A percentile compares a stretch with the other conserved stretches of the same genome.
Evolutionary conservation across 2,329 filamentous ascomycete genomes (phyloP).

Genomic region (Reticulascus tulasneorum): DNA sequence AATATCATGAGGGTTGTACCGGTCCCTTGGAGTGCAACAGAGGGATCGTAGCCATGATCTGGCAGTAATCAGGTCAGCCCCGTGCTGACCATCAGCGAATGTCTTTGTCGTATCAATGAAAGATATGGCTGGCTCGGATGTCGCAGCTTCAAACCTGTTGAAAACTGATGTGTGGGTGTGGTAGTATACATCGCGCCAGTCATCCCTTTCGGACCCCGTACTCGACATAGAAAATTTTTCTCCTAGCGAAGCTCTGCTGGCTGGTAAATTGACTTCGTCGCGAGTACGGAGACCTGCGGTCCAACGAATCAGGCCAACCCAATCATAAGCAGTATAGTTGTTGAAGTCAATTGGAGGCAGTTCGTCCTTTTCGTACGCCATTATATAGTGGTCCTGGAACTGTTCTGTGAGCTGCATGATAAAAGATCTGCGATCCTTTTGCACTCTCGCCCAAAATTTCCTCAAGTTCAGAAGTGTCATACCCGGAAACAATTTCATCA

Average conservation of each 20-base stretch:
- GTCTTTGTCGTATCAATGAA: conserved; percentile 19
- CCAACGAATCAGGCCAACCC: conserved; percentile 65
- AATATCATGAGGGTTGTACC: conserved; percentile 45
- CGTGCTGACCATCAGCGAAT: too few species aligned
- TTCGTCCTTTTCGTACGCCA: conserved; percentile 60
- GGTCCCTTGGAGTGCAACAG: conserved; percentile 47
- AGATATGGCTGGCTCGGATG: conserved; percentile 42
- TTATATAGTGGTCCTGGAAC: conserved; percentile 63
- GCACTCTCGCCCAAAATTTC: conserved; percentile 51
- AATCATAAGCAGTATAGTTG: conserved; percentile 62
- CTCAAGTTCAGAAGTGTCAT: conserved; percentile 47
- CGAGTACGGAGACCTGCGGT: conserved; percentile 28
- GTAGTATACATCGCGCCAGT: conserved; percentile 58
- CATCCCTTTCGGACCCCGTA: conserved; percentile 24
- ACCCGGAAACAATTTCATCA: conserved; percentile 52
- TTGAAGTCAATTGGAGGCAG: conserved; percentile 61
- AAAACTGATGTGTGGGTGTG: conserved; percentile 50
- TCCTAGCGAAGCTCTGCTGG: conserved; percentile 39
- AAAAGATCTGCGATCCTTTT: conserved; percentile 46
- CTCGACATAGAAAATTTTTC: conserved; percentile 36
- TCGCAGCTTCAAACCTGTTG: conserved; percentile 51
- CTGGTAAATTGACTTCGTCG: conserved; percentile 45
- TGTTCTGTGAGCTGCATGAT: conserved; percentile 55
- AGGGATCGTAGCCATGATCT: conserved; percentile 58
- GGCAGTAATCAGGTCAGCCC: conserved; percentile 40